These are phyloP conservation scores for Pugionium cornutum DNA, from an alignment of 345 rosid species.

Conservation along the genomic window DNA sequence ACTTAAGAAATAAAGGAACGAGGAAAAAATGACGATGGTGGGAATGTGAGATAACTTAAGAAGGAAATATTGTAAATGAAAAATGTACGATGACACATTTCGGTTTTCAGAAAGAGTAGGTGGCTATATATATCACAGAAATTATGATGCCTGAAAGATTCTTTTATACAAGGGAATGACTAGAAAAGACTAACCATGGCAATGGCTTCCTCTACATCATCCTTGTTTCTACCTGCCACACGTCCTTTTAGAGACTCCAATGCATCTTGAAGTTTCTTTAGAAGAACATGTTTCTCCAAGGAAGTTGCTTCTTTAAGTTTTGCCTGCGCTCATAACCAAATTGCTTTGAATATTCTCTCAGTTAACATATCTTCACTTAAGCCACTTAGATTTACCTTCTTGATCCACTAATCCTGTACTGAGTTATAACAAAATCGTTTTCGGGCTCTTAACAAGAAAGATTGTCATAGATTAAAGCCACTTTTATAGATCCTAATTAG, in stretches of 20 bases:
- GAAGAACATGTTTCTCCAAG: constrained; percentile 91
- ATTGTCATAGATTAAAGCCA: not conserved
- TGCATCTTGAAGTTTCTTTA: constrained; percentile 96
- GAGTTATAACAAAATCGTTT: no score
- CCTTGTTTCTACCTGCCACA: constrained; percentile 91
- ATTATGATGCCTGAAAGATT: constrained; percentile 2
- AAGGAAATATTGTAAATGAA: not conserved
- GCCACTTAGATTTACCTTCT: not conserved
- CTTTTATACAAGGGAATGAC: not conserved
- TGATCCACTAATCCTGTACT: not conserved
- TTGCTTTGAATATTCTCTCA: not conserved
- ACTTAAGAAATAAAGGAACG: not conserved
- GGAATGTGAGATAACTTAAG: not conserved
- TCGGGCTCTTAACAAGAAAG: not conserved
- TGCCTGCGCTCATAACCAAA: constrained; percentile 58
- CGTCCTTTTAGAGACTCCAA: constrained; percentile 85
- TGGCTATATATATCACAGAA: not conserved
- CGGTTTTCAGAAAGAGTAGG: not conserved
- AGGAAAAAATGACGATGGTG: not conserved
- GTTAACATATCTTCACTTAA: constrained; percentile 2
- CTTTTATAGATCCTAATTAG: not conserved
- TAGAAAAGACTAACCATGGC: constrained; percentile 62
- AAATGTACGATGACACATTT: not conserved
- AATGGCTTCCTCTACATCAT: constrained; percentile 93
- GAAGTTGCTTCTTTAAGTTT: constrained; percentile 90